phyloP scores from a whole-genome alignment of 1,139 yeast species.

The Kodamaea alishanica region DNA sequence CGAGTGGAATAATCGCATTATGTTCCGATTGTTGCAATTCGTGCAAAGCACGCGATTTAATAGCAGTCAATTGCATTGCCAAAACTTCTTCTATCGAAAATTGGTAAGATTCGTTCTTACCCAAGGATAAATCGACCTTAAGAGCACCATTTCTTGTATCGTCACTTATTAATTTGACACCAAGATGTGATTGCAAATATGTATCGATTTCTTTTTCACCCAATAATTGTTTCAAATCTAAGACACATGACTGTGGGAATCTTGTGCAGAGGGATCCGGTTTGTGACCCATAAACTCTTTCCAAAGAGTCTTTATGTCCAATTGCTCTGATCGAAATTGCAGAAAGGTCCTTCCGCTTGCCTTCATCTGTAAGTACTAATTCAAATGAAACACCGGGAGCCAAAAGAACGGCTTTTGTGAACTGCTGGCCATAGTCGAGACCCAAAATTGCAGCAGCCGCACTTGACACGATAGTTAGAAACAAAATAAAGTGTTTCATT shows the following conservation, averaged over 20 bases:
- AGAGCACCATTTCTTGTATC: conserved; percentile 47
- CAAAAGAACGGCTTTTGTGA: conserved; percentile 79
- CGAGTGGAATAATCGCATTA: conserved; percentile 26
- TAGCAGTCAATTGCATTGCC: conserved; percentile 76
- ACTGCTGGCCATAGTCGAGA: conserved; percentile 86
- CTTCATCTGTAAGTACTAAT: conserved; percentile 81
- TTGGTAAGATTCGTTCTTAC: conserved; percentile 34
- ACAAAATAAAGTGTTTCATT: conserved; percentile 8
- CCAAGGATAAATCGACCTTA: conserved; percentile 51
- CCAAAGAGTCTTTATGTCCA: conserved; percentile 45
- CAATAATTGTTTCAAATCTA: conserved; percentile 65
- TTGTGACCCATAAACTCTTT: conserved; percentile 75
- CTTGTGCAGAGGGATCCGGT: conserved; percentile 70
- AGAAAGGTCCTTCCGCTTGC: conserved; percentile 83
- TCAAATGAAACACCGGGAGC: conserved; percentile 92
- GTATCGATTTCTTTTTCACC: conserved; percentile 58
- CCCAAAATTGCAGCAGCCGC: conserved; percentile 68
- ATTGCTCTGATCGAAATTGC: conserved; percentile 63
- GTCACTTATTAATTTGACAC: conserved; percentile 47
- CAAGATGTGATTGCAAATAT: conserved; percentile 57
- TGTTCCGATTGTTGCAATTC: conserved; percentile 31
- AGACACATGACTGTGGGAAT: conserved; percentile 66
- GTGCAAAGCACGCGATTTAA: conserved; percentile 58
- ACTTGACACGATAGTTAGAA: conserved; percentile 12
- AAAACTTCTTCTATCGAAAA: conserved; percentile 67